These are phyloP conservation scores for Castanopsis chinensis DNA, from an alignment of 306 rosid genomes.

Conservation along the genomic window DNA sequence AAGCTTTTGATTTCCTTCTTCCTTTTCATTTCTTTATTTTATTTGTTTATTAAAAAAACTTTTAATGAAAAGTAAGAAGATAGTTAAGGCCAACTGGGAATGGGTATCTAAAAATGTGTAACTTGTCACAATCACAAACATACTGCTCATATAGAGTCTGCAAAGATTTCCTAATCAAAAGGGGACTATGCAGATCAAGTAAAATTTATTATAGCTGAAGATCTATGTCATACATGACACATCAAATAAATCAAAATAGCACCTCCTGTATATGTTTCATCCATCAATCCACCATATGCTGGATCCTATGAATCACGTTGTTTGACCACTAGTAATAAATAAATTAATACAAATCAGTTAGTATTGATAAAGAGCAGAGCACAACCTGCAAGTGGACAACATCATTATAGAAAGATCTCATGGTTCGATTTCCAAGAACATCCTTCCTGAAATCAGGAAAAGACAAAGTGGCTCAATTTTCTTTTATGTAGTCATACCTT, in stretches of 20 bases:
- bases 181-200: no score
- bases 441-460: constrained; percentile 70
- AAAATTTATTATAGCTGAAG: neutral
- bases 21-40: neutral
- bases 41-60: no score
- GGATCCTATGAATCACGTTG: no score
- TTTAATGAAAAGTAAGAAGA: neutral
- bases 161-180: neutral
- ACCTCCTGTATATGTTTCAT: neutral
- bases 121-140: neutral
- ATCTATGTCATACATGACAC: neutral
- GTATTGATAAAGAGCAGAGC: constrained; percentile 9
- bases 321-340: neutral
- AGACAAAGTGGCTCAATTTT: constrained; percentile 8
- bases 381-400: constrained; percentile 83
- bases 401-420: constrained; percentile 75
- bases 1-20: neutral
- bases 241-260: neutral
- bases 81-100: no score
- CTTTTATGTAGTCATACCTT: constrained; percentile 3
- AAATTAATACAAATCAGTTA: neutral
- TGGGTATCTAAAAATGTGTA: neutral
- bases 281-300: neutral
- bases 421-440: constrained; percentile 53
- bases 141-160: neutral